Conservation (phyloP, 2,329 filamentous ascomycete species). For the Xylaria polymorpha region DNA sequence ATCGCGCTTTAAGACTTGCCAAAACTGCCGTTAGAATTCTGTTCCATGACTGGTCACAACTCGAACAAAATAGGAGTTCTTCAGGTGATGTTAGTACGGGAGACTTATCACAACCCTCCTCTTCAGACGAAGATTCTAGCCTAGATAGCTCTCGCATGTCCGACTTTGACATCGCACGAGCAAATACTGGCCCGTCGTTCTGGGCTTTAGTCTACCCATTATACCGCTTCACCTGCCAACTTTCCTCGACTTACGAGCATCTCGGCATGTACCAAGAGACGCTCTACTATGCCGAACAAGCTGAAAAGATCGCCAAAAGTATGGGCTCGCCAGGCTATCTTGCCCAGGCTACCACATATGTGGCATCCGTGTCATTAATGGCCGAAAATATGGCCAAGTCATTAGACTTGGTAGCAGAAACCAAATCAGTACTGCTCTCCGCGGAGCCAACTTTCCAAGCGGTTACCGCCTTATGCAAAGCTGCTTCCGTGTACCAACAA, state of each 20-base stretch:
- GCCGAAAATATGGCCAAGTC: conserved; percentile 71
- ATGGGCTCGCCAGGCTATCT: conserved; percentile 70
- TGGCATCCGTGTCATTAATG: conserved; percentile 65
- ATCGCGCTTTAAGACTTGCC: conserved; percentile 67
- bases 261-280: conserved; percentile 90
- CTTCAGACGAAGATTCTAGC: conserved; percentile 46
- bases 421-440: conserved; percentile 62
- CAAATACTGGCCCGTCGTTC: conserved; percentile 71
- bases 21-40: conserved; percentile 67
- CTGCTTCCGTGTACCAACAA: conserved; percentile 67
- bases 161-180: conserved; percentile 39
- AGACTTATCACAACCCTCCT: conserved; percentile 46
- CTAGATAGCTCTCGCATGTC: conserved; percentile 46
- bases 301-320: conserved; percentile 78
- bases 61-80: conserved; percentile 56
- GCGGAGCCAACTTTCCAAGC: conserved; percentile 58
- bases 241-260: conserved; percentile 83
- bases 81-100: conserved; percentile 37
- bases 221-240: conserved; percentile 75
- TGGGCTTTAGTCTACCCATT: conserved; percentile 84
- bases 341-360: conserved; percentile 66
- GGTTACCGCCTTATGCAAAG: conserved; percentile 63
- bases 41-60: conserved; percentile 65
- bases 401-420: conserved; percentile 64
- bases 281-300: conserved; percentile 86